Conservation (phyloP, 768 basidiomycete species). For the Kwoniella mangroviensis region DNA sequence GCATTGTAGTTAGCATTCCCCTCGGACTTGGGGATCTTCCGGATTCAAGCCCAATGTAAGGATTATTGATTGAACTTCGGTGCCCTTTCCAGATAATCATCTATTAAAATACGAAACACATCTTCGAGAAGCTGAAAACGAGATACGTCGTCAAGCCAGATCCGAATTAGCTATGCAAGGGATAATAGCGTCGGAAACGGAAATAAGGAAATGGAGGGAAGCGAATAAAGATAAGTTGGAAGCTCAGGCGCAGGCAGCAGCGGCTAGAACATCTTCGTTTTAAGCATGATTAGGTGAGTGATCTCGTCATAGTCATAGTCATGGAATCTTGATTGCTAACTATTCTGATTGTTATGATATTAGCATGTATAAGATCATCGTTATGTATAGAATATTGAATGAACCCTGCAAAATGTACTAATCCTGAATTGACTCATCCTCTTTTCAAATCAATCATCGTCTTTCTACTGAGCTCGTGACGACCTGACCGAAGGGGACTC, state of each 20-base stretch:
- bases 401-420: too few species aligned
- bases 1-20: not conserved
- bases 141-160: constrained; percentile 72
- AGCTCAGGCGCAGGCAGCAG: constrained; percentile 21
- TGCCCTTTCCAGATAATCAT: constrained; percentile 65
- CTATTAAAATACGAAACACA: constrained; percentile 72
- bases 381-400: too few species aligned
- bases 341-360: not conserved
- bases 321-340: not conserved
- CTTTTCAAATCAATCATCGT: too few species aligned
- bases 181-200: constrained; percentile 78
- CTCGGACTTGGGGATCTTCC: too few species aligned
- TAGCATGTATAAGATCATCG: not conserved
- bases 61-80: not conserved
- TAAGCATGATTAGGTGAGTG: not conserved
- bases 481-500: too few species aligned
- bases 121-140: constrained; percentile 70
- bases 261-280: not conserved
- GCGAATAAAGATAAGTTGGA: constrained; percentile 55
- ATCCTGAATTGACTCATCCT: too few species aligned
- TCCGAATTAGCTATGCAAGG: constrained; percentile 75
- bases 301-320: not conserved
- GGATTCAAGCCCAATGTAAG: not conserved
- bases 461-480: too few species aligned
- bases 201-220: constrained; percentile 78